phyloP scores from a whole-genome alignment of 805 yeast genomes.

The Nakazawaea ambrosiae region DNA sequence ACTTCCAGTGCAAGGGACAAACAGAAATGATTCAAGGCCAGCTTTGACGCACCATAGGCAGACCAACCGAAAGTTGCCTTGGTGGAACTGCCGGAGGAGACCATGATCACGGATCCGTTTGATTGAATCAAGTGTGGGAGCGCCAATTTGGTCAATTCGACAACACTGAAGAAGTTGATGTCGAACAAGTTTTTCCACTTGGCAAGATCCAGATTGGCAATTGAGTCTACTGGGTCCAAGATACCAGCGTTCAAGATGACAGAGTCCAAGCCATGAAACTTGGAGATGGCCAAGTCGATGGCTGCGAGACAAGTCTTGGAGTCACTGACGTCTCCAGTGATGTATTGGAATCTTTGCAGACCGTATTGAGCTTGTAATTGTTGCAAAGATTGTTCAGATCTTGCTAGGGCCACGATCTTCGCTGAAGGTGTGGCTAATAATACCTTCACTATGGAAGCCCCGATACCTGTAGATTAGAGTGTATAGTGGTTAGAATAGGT shows the following conservation, averaged over 20 bases:
- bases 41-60: constrained; percentile 88
- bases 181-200: constrained; percentile 65
- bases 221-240: constrained; percentile 63
- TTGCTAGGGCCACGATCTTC: constrained; percentile 64
- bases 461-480: constrained; percentile 50
- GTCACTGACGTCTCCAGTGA: constrained; percentile 57
- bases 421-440: constrained; percentile 32
- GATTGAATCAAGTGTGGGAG: constrained; percentile 50
- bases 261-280: constrained; percentile 55
- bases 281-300: constrained; percentile 35
- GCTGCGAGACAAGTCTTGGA: constrained; percentile 27
- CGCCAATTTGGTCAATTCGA: constrained; percentile 46
- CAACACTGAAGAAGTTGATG: constrained; percentile 71
- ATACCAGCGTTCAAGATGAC: constrained; percentile 78
- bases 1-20: constrained; percentile 65
- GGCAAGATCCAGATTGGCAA: constrained; percentile 43
- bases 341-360: constrained; percentile 37
- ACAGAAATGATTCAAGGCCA: constrained; percentile 79
- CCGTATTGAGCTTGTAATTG: constrained; percentile 39
- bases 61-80: constrained; percentile 72
- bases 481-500: constrained; percentile 6
- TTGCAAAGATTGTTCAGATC: constrained; percentile 45
- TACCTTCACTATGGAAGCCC: constrained; percentile 59
- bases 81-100: constrained; percentile 83
- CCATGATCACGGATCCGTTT: constrained; percentile 65